Base-by-base conservation (phyloP, 2,329 filamentous ascomycete species). In the Calonectria pteridis region DNA sequence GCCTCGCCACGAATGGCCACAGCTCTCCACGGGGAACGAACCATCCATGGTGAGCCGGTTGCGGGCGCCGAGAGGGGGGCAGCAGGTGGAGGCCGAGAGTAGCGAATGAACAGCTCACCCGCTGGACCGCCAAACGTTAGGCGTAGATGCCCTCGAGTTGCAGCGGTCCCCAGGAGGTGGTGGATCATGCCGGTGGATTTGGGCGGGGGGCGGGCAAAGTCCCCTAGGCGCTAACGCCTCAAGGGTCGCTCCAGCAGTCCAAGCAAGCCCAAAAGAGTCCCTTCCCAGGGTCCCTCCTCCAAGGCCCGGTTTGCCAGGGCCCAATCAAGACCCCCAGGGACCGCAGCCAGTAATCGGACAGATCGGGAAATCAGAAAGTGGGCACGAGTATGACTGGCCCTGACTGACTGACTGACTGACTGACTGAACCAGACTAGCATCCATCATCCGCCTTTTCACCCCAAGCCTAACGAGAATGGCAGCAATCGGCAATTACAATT, bases 281-380 rank as follows among this genome's bases (percentile, higher is more conserved):
- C 33, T 35, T 69, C 62, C 55, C 28, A 69, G 67, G 67, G 67
- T 62, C 55, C 53, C 67, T 58, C 51, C 75, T 76, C 74, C 77
- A 76, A 77, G 76, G 77, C 77, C 70, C 75, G 58, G 69, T 64
- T 69, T 58, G 66, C 62, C 37, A 67, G 55, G 35, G n/a, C 63
- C 63, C 55, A 46, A 35, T 40, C 63, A 63, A 43, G 63, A 14
- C 64, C 55, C 43, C 43, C 49, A 53, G 49, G 20, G 13, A 16
- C 23, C 37, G 14, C 71, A 68, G 65, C 83, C 84, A 85, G 84
- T 85, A 77, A 85, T 85, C 83, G 83, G 80, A 40, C 58, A 79
- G 82, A 84, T 84, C 81, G 82, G 77, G 58, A 64, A 69, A 66
- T 20, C 35, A 43, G 37, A 55, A 51, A 50, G 53, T 35, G n/a